Evolutionary conservation across 441 rosid genomes (phyloP).

Genomic region (Sinapis alba): DNA sequence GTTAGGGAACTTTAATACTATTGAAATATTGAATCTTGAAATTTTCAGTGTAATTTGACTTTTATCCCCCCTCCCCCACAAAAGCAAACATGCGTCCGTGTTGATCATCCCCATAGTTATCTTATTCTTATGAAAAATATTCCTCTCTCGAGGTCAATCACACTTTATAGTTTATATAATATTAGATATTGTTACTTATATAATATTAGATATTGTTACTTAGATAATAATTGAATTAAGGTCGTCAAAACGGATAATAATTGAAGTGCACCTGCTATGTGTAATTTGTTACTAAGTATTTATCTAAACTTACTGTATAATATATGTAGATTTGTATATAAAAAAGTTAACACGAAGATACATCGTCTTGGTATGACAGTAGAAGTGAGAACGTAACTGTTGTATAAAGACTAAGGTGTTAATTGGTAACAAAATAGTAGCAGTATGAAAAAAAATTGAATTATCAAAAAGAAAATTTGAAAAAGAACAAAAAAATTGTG

Average conservation of each 20-base stretch:
- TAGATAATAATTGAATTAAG: no score
- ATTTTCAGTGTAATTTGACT: conserved; percentile 33
- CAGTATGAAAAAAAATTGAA: no score
- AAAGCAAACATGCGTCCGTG: conserved; percentile 36
- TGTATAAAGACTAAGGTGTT: background rate
- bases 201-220: no score
- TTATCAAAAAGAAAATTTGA: no score
- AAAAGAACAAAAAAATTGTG: no score
- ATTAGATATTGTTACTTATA: background rate
- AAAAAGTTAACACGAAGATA: background rate
- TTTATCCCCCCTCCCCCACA: conserved; percentile 25
- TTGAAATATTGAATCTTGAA: conserved; percentile 18
- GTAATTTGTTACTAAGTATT: background rate
- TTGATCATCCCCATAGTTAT: conserved; percentile 36
- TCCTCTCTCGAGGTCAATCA: conserved; percentile 34
- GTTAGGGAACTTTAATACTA: conserved; percentile 30
- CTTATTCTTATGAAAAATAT: conserved; percentile 22
- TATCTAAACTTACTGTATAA: background rate
- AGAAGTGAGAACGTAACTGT: background rate
- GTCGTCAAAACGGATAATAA: no score
- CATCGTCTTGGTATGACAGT: background rate
- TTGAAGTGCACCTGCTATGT: background rate
- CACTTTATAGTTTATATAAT: conserved; percentile 11
- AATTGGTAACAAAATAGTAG: no score
- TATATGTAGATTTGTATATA: background rate